A percentile compares a stretch with the other conserved stretches of the same genome.
Evolutionary conservation across 2,329 filamentous ascomycete genomes (phyloP).

Genomic region (Fusarium praegraminearum): DNA sequence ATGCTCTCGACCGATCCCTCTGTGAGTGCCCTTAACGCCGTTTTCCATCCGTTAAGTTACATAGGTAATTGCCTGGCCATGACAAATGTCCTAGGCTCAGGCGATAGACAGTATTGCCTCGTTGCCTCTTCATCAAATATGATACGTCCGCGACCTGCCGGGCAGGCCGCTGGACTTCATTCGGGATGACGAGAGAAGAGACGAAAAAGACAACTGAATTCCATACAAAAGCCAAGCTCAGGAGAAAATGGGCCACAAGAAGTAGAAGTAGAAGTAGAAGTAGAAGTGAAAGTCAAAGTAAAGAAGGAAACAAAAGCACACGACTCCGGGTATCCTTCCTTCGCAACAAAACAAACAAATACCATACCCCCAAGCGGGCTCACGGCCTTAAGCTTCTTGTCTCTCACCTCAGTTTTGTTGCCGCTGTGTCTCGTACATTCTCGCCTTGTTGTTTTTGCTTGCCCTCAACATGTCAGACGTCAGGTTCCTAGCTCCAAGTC

Average conservation of each 20-base stretch:
- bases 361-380: constrained; percentile 1
- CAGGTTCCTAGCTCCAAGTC: constrained; percentile 33
- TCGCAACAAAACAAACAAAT: constrained; percentile 10
- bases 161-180: not conserved
- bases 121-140: constrained; percentile 5
- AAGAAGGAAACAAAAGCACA: constrained; percentile 34
- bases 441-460: constrained; percentile 14
- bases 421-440: constrained; percentile 39
- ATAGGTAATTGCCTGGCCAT: not conserved
- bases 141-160: not conserved
- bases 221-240: constrained; percentile 21
- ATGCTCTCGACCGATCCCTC: constrained; percentile 10
- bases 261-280: constrained; percentile 15
- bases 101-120: not conserved
- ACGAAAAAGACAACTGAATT: constrained; percentile 19
- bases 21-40: constrained; percentile 24
- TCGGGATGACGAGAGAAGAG: constrained; percentile 9
- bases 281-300: not conserved
- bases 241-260: constrained; percentile 35
- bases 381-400: not conserved
- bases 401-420: constrained; percentile 12
- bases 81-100: not conserved
- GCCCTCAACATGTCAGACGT: constrained; percentile 1
- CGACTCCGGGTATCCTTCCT: constrained; percentile 40
- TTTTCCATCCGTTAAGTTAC: not conserved